Evolutionary conservation across 2,329 filamentous ascomycete species (phyloP).

Genomic region (Aspergillus japonicus): DNA sequence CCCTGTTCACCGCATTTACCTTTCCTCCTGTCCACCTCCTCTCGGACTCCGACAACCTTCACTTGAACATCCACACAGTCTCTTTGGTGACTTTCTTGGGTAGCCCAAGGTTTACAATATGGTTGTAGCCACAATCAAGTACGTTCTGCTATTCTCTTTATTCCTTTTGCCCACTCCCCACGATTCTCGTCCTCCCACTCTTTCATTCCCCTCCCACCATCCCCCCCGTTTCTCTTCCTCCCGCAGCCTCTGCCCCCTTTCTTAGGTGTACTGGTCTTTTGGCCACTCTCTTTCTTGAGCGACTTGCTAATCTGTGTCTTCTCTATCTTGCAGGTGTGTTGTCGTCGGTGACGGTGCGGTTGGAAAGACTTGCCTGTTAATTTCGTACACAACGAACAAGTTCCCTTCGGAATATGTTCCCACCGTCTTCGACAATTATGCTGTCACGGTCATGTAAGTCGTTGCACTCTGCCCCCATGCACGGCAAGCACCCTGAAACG

Average conservation of each 20-base stretch:
- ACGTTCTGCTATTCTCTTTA: conserved; percentile 30
- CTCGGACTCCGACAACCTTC: conserved; percentile 19
- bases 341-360: conserved; percentile 99
- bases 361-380: conserved; percentile 97
- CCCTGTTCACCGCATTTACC: conserved; percentile 18
- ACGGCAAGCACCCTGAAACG: not conserved
- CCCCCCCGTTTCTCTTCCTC: conserved; percentile 10
- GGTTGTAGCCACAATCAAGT: conserved; percentile 66
- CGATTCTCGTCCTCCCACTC: conserved; percentile 10
- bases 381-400: conserved; percentile 99
- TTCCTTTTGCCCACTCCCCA: conserved; percentile 6
- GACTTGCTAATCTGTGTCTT: conserved; percentile 21
- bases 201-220: conserved; percentile 9
- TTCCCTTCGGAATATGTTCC: conserved; percentile 99
- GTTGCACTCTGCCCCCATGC: not conserved
- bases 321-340: conserved; percentile 69
- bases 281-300: not conserved
- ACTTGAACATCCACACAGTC: conserved; percentile 11
- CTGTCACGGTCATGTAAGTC: conserved; percentile 97
- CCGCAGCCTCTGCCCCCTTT: conserved; percentile 9
- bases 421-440: conserved; percentile 99
- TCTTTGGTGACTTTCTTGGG: conserved; percentile 14
- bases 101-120: conserved; percentile 38
- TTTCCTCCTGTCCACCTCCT: conserved; percentile 13
- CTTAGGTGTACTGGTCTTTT: not conserved